A percentile compares a stretch with the other conserved stretches of the same genome.
These are phyloP conservation scores for Aspergillus clavatus DNA, from an alignment of 2,329 filamentous ascomycete species.

Conservation along the genomic window DNA sequence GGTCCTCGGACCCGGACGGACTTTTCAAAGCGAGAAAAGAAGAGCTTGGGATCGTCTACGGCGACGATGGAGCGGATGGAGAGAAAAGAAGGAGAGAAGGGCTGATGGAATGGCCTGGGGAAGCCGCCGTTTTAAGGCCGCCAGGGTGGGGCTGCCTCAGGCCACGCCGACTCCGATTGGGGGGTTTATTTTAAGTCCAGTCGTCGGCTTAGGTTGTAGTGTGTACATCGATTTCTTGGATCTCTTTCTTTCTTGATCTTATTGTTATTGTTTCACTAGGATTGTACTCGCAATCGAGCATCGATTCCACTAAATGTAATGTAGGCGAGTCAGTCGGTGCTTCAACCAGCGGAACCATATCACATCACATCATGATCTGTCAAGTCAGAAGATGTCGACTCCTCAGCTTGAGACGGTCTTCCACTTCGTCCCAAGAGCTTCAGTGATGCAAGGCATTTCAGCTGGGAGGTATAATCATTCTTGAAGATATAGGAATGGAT, in stretches of 20 bases:
- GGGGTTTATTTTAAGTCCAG: too few species aligned
- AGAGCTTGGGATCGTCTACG: not conserved
- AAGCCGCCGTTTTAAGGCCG: slow-evolving; percentile 3
- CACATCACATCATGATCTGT: too few species aligned
- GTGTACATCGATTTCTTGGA: too few species aligned
- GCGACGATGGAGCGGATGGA: slow-evolving; percentile 2
- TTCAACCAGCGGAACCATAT: too few species aligned
- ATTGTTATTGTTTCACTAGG: too few species aligned
- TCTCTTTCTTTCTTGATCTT: too few species aligned
- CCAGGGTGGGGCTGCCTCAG: not conserved
- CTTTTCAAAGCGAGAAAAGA: slow-evolving; percentile 1
- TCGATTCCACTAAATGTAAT: too few species aligned
- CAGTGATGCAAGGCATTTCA: slow-evolving; percentile 13
- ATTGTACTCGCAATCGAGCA: too few species aligned
- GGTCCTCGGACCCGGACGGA: slow-evolving; percentile 13
- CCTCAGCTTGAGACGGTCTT: slow-evolving; percentile 13
- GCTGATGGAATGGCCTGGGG: not conserved
- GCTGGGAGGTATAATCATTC: slow-evolving; percentile 14
- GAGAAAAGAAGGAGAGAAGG: slow-evolving; percentile 1
- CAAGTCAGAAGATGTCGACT: slow-evolving; percentile 16
- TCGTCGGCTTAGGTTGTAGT: too few species aligned
- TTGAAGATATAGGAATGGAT: not conserved
- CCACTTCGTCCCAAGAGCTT: slow-evolving; percentile 10
- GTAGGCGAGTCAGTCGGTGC: too few species aligned
- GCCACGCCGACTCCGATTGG: too few species aligned